Evolutionary conservation across 108 stramenopile species (phyloP), one percentile per base, ranked within the genome.

Genomic region (Conticribra guillardii): DNA sequence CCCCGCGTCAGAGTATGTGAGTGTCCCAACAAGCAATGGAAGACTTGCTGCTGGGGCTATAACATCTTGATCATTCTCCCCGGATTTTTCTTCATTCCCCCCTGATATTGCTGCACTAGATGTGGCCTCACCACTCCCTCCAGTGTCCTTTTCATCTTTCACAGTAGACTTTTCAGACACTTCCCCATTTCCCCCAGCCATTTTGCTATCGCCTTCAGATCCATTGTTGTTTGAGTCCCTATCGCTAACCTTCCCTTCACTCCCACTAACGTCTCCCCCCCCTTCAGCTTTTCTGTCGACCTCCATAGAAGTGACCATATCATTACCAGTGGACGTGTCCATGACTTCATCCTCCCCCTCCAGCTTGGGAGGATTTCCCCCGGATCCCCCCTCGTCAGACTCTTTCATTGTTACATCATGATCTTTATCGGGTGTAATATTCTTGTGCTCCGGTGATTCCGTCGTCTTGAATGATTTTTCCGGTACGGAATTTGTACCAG

Each of bases 341-440:
- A 15, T 26, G 23, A 28, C 17, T 46, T 44, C 52, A 27, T 56
- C 65, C 32, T 30, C 54, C 0, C 21, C 29, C 37, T 8, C 15
- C 0, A 44, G 21, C 34, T 48, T 58, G 1, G 37, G 11, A 41
- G 1, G 7, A 7, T 22, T 37, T 16, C 4, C 57, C 18, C 33
- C 65, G 9, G 22, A 50, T 9, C 17, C 52, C 50, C 61, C 72
- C 45, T n/a, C 54, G 19, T 30, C 34, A 47, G 21, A 9, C 28
- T 57, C 73, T 15, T 27, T 47, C 57, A 52, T 67, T 3, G n/a
- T 58, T 45, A 58, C 64, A 58, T 54, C 65, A 54, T 66, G 22
- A 7, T 59, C 45, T 53, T 66, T 74, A 21, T 66, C 64, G 14
- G 65, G 64, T 7, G 72, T 66, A 19, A 58, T 66, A 44, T 46